These are phyloP conservation scores for Aspergillus clavatus DNA, from an alignment of 2,329 filamentous ascomycete genomes.

Conservation along the genomic window DNA sequence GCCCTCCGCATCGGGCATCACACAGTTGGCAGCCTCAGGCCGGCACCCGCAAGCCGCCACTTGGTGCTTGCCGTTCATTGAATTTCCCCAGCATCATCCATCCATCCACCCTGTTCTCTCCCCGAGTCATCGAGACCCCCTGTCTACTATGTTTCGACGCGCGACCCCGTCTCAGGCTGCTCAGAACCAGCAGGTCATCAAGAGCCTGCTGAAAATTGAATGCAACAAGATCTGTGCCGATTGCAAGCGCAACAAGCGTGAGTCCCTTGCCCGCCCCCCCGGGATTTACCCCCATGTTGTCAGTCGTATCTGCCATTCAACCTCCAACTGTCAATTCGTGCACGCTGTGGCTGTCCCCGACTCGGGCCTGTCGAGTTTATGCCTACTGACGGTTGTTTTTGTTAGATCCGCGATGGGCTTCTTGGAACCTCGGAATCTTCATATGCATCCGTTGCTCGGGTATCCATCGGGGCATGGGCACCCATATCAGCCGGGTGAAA, in stretches of 20 bases:
- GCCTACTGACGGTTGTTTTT: slow-evolving; percentile 14
- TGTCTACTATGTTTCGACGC: slow-evolving; percentile 36
- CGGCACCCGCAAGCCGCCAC: slow-evolving; percentile 25
- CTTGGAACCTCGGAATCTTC: slow-evolving; percentile 97
- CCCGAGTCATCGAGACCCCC: slow-evolving; percentile 8
- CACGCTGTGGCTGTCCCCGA: background rate
- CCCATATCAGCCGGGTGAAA: slow-evolving; percentile 96
- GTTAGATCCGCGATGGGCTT: slow-evolving; percentile 93
- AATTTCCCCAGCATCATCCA: slow-evolving; percentile 14
- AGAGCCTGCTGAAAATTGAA: slow-evolving; percentile 90
- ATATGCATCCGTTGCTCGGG: slow-evolving; percentile 97
- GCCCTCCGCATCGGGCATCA: slow-evolving; percentile 18
- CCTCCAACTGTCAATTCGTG: background rate
- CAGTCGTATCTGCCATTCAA: background rate
- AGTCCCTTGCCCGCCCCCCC: slow-evolving; percentile 33
- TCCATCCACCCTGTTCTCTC: slow-evolving; percentile 8
- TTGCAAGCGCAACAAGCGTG: slow-evolving; percentile 98
- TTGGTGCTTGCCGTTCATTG: slow-evolving; percentile 20
- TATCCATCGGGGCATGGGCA: slow-evolving; percentile 97
- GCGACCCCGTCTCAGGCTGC: slow-evolving; percentile 81
- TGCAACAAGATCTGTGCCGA: slow-evolving; percentile 95
- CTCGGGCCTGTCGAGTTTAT: background rate
- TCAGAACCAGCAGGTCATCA: slow-evolving; percentile 90
- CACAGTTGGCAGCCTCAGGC: slow-evolving; percentile 21
- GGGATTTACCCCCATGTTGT: slow-evolving; percentile 5